phyloP scores from a whole-genome alignment of 139 green algal genomes.

The Chlamydomonas incerta region DNA sequence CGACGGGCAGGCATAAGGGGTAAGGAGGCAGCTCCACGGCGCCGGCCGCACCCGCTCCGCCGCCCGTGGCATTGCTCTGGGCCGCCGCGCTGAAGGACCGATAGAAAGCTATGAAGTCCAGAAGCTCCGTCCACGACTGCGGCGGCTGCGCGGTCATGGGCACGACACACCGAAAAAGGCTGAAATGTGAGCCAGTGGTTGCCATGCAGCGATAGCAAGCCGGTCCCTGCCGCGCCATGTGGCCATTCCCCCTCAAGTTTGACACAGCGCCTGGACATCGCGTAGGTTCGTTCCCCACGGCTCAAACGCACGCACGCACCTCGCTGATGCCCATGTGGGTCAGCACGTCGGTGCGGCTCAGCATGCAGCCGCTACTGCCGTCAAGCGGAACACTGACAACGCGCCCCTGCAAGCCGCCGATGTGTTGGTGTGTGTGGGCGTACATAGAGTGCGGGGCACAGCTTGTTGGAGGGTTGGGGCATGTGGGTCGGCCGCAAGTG shows the following conservation, averaged over 20 bases:
- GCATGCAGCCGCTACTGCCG: background rate
- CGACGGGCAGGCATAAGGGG: background rate
- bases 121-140: background rate
- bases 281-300: too few relatives aligned
- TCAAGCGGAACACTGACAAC: constrained; percentile 11
- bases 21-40: background rate
- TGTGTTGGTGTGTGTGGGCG: too few relatives aligned
- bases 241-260: too few relatives aligned
- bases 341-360: background rate
- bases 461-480: too few relatives aligned
- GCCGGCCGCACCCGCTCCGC: too few relatives aligned
- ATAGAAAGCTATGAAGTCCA: background rate
- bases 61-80: background rate
- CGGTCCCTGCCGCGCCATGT: too few relatives aligned
- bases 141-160: background rate
- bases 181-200: background rate
- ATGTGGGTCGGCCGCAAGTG: too few relatives aligned
- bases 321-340: background rate
- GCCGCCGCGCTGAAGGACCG: background rate
- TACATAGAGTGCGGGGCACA: too few relatives aligned
- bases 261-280: too few relatives aligned
- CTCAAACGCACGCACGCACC: background rate
- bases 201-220: too few relatives aligned
- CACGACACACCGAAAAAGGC: background rate
- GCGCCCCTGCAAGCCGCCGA: too few relatives aligned